These are phyloP conservation scores for Puccinellia tenuiflora DNA, from an alignment of 176 grass and related monocot species.

Conservation along the genomic window DNA sequence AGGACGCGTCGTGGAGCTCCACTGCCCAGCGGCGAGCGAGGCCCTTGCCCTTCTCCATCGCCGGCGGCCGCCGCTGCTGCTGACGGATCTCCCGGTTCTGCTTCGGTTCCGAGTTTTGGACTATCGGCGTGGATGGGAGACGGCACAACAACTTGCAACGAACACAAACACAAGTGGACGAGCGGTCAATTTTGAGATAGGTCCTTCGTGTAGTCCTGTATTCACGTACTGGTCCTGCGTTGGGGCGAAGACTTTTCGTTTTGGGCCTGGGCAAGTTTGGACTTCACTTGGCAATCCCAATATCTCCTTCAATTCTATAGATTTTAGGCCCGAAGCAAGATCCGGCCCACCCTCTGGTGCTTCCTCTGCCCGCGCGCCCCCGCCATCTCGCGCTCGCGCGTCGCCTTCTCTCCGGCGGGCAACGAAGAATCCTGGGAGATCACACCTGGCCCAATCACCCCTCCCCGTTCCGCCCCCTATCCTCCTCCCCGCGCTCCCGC, in stretches of 20 bases:
- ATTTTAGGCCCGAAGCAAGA: too few species aligned
- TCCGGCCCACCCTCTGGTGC: too few species aligned
- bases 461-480: neutral
- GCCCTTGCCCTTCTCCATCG: slow-evolving; percentile 95
- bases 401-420: neutral
- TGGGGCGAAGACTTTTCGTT: neutral
- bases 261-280: neutral
- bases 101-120: neutral
- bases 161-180: slow-evolving; percentile 2
- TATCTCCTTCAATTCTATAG: too few species aligned
- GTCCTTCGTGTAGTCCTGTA: neutral
- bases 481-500: neutral
- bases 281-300: neutral
- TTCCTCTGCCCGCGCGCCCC: neutral
- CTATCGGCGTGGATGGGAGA: neutral
- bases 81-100: neutral
- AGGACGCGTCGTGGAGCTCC: slow-evolving; percentile 59
- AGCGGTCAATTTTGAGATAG: neutral
- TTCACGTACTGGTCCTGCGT: neutral
- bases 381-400: neutral
- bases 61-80: slow-evolving; percentile 1
- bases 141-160: neutral
- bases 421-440: slow-evolving; percentile 26
- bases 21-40: slow-evolving; percentile 84
- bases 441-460: slow-evolving; percentile 40